A percentile compares a stretch with the other conserved stretches of the same genome.
Conservation (phyloP, 2,329 filamentous ascomycete species). For the Sporothrix brunneoviolacea region DNA sequence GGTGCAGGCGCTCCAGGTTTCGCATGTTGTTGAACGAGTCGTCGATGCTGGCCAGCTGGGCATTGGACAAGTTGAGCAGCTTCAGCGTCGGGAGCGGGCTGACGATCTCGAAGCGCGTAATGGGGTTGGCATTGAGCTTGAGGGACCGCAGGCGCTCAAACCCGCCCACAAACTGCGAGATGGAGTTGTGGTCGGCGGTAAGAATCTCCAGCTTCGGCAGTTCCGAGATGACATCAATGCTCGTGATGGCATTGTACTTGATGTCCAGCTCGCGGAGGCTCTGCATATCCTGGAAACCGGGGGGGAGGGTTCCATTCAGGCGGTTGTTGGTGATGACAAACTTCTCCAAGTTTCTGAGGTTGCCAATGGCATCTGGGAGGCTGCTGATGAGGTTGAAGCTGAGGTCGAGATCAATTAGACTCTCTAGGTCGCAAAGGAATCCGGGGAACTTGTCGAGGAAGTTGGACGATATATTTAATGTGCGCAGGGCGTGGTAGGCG, state of each 20-base stretch:
- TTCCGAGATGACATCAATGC: slow-evolving; percentile 78
- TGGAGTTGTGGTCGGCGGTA: slow-evolving; percentile 84
- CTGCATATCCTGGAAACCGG: slow-evolving; percentile 63
- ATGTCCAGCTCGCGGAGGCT: slow-evolving; percentile 88
- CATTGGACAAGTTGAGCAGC: slow-evolving; percentile 81
- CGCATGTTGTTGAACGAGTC: slow-evolving; percentile 81
- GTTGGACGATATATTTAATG: slow-evolving; percentile 89
- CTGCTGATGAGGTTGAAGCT: slow-evolving; percentile 88
- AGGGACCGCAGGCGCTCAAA: slow-evolving; percentile 79
- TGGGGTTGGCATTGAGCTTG: slow-evolving; percentile 87
- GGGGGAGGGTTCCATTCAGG: slow-evolving; percentile 66
- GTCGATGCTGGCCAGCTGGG: slow-evolving; percentile 85
- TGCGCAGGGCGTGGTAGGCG: slow-evolving; percentile 70
- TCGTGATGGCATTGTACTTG: slow-evolving; percentile 84
- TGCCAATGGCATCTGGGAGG: slow-evolving; percentile 72
- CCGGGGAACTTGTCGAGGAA: slow-evolving; percentile 77
- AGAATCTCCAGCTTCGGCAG: slow-evolving; percentile 83
- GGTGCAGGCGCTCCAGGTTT: slow-evolving; percentile 76
- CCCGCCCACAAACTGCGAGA: slow-evolving; percentile 83
- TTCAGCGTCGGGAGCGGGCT: slow-evolving; percentile 73
- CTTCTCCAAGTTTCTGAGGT: slow-evolving; percentile 72
- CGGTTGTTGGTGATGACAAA: slow-evolving; percentile 96
- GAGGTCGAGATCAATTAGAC: slow-evolving; percentile 85
- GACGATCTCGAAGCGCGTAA: slow-evolving; percentile 85
- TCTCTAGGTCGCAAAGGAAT: slow-evolving; percentile 75